A percentile compares a stretch with the other conserved stretches of the same genome.
phyloP scores from a whole-genome alignment of 306 rosid species.

The Macrotyloma uniflorum region DNA sequence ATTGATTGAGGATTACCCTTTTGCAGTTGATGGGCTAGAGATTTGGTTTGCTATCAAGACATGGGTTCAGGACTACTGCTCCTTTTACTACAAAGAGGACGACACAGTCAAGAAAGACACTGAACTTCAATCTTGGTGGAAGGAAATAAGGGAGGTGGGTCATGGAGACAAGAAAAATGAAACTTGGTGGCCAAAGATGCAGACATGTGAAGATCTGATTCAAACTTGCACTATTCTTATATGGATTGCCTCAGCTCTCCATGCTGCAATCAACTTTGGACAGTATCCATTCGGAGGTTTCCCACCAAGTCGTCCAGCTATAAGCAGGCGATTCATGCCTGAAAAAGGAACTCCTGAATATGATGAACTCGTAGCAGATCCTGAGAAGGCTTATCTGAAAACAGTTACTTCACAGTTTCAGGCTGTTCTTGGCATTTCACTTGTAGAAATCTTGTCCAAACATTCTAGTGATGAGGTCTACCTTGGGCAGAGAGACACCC shows the following conservation, averaged over 20 bases:
- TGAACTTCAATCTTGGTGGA: slow-evolving; percentile 69
- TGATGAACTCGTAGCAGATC: slow-evolving; percentile 44
- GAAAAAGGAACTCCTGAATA: slow-evolving; percentile 54
- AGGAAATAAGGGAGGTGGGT: slow-evolving; percentile 54
- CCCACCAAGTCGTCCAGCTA: slow-evolving; percentile 50
- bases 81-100: slow-evolving; percentile 48
- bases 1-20: slow-evolving; percentile 63
- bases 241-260: slow-evolving; percentile 67
- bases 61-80: slow-evolving; percentile 60
- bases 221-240: slow-evolving; percentile 53
- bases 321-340: slow-evolving; percentile 49
- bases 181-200: slow-evolving; percentile 65
- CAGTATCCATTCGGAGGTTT: slow-evolving; percentile 52
- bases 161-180: slow-evolving; percentile 63
- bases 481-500: slow-evolving; percentile 55
- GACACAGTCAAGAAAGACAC: slow-evolving; percentile 30
- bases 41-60: slow-evolving; percentile 60
- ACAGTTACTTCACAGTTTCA: slow-evolving; percentile 50
- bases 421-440: slow-evolving; percentile 53
- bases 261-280: slow-evolving; percentile 62
- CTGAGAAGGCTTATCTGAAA: slow-evolving; percentile 48
- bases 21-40: slow-evolving; percentile 61
- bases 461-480: slow-evolving; percentile 59
- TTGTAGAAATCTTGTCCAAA: slow-evolving; percentile 53
- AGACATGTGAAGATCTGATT: slow-evolving; percentile 47